Percentiles rank a stretch among this genome's conserved stretches.
phyloP scores from a whole-genome alignment of 1,139 yeast species.

The Candida neerlandica region DNA sequence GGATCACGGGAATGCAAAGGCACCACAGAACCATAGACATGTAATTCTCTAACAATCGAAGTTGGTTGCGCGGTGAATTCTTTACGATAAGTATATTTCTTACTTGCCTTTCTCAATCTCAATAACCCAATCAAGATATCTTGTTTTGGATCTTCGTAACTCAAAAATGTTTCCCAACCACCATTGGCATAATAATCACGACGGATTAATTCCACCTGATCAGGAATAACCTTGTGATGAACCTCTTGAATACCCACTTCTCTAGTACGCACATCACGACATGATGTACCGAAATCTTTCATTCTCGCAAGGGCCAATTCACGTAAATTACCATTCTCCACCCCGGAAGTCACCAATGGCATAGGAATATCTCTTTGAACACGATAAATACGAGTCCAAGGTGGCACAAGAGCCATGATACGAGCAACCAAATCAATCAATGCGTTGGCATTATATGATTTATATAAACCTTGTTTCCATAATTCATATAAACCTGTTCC shows the following conservation, averaged over 20 bases:
- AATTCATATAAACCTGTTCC: conserved; percentile 97
- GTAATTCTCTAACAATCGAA: conserved; percentile 92
- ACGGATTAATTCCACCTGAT: conserved; percentile 92
- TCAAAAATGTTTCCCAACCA: conserved; percentile 97
- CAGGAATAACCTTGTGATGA: conserved; percentile 95
- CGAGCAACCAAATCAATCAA: conserved; percentile 93
- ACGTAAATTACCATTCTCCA: conserved; percentile 94
- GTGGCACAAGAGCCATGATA: conserved; percentile 93
- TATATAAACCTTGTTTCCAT: conserved; percentile 95
- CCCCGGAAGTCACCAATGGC: conserved; percentile 98
- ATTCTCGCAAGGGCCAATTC: conserved; percentile 95
- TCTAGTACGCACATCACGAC: conserved; percentile 97
- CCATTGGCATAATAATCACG: conserved; percentile 97
- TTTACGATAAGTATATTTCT: conserved; percentile 86
- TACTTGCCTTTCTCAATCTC: conserved; percentile 85
- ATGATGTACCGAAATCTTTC: conserved; percentile 96
- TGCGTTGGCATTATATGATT: conserved; percentile 93
- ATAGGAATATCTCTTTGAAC: conserved; percentile 99
- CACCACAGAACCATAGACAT: conserved; percentile 96
- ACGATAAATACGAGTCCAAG: conserved; percentile 98
- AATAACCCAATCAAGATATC: conserved; percentile 91
- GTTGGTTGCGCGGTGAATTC: conserved; percentile 86
- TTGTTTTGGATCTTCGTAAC: conserved; percentile 96
- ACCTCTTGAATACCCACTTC: conserved; percentile 99
- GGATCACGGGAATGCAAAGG: conserved; percentile 98